These are phyloP conservation scores for Ustilago trichophora DNA, from an alignment of 1,284 basidiomycete species.

Conservation along the genomic window DNA sequence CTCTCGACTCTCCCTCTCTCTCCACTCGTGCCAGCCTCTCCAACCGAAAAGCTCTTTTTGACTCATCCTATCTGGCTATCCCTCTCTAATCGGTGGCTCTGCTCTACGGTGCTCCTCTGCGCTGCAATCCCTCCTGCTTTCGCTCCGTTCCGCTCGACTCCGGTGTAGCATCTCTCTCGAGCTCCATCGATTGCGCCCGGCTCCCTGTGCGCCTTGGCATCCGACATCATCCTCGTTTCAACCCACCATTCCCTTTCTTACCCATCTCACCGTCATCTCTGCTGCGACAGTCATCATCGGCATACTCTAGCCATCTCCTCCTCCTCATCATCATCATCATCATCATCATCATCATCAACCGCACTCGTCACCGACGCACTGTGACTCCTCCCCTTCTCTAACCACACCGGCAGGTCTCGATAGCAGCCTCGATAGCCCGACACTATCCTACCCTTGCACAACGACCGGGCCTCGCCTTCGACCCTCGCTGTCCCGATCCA, in stretches of 20 bases:
- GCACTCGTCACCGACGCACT: no score
- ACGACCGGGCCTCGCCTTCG: no score
- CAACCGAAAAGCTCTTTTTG: not conserved
- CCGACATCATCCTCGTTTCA: not conserved
- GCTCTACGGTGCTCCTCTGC: not conserved
- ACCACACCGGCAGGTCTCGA: not conserved
- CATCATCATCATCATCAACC: no score
- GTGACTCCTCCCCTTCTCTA: not conserved
- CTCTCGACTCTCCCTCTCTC: not conserved
- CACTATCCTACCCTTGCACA: no score
- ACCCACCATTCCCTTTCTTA: not conserved
- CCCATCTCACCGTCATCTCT: slow-evolving; percentile 1
- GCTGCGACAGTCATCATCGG: not conserved
- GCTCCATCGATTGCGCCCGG: slow-evolving; percentile 7
- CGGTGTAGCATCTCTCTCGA: slow-evolving; percentile 5
- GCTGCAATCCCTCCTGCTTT: not conserved
- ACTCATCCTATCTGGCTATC: slow-evolving; percentile 2
- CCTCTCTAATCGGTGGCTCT: not conserved
- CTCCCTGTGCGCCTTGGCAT: slow-evolving; percentile 1
- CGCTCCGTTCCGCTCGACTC: slow-evolving; percentile 16
- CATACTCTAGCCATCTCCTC: no score
- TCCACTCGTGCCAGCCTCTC: not conserved
- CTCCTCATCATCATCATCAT: no score
- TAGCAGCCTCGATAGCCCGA: not conserved
- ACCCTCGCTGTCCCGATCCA: no score